A percentile compares a stretch with the other conserved stretches of the same genome.
Evolutionary conservation across 1,284 basidiomycete species (phyloP).

Genomic region (Cryptococcus sp.): DNA sequence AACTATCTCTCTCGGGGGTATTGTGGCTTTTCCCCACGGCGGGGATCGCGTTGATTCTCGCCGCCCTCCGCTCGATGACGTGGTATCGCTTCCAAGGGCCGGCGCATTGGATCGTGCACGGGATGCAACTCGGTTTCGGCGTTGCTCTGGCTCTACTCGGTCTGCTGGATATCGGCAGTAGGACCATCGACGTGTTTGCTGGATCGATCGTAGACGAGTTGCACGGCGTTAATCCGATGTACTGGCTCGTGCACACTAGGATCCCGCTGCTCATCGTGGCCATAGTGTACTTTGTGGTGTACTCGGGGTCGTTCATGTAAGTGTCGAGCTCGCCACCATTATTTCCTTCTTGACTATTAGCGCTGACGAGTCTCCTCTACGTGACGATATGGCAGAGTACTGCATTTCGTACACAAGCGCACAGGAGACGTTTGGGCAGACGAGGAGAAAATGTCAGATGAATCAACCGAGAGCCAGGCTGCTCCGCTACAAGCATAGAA

Average conservation of each 20-base stretch:
- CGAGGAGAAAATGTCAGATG: too few relatives aligned
- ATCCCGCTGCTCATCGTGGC: conserved; percentile 24
- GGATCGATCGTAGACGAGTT: conserved; percentile 6
- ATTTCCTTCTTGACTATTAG: too few relatives aligned
- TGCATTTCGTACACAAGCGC: too few relatives aligned
- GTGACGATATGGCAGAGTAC: too few relatives aligned
- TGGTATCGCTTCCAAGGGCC: conserved; percentile 20
- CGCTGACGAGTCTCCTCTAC: too few relatives aligned
- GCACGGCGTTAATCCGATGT: conserved; percentile 16
- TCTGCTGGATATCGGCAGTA: conserved; percentile 27
- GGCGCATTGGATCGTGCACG: conserved; percentile 22
- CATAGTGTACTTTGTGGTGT: conserved; percentile 17
- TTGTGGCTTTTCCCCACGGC: conserved; percentile 39
- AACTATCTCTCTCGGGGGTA: conserved; percentile 24
- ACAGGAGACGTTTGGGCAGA: too few relatives aligned
- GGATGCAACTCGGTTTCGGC: conserved; percentile 18
- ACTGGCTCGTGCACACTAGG: conserved; percentile 17
- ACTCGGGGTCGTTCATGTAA: conserved; percentile 10
- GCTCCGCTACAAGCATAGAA: too few relatives aligned
- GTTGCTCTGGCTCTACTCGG: conserved; percentile 21
- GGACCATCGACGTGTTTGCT: conserved; percentile 17
- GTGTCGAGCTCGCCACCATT: background rate
- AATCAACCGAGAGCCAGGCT: too few relatives aligned
- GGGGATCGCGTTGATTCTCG: conserved; percentile 29
- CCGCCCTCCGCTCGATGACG: conserved; percentile 25